Evolutionary conservation across 169 alveolate genomes (phyloP), one percentile per base, ranked within the genome.

Genomic region (Plasmodium sp.): DNA sequence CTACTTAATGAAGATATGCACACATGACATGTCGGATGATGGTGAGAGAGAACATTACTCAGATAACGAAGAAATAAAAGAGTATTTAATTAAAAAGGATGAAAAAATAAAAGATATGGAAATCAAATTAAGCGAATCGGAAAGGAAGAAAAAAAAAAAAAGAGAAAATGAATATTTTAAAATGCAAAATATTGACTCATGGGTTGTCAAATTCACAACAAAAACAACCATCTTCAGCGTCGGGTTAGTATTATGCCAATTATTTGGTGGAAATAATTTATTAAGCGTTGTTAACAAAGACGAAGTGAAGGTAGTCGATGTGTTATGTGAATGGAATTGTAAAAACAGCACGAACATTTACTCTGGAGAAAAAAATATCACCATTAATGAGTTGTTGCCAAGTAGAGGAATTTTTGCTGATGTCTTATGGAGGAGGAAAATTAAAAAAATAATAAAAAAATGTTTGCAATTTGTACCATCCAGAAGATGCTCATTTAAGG

Each of bases 321-420:
- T 90, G n/a, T 81, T 95, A 7, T 95, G 97, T 73, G 97, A 95
- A 81, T 95, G 97, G 97, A 96, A 96, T 51, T 95, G 94, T 51
- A 84, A 92, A 36, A 90, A 82, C 33, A 82, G 83, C 54, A 67
- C 85, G 5, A 95, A 95, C 58, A 62, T 95, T 22, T 83, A 93
- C 16, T 82, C 92, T 27, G 93, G 92, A 31, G 92, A 80, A 22
- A 34, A 54, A 58, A 95, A 95, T 73, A 16, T 93, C 33, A 93
- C 95, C 83, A 86, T 96, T 31, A 48, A 86, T 56, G 93, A 81
- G 45, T 84, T 95, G 73, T 93, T 95, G 22, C 97, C 97, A 18
- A 74, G 43, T 71, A 81, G 73, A 62, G 97, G 97, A 22, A 81
- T 95, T 16, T 95, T 95, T 83, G 73, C 97, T 18, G 58, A 82